phyloP scores from a whole-genome alignment of 768 basidiomycete species.

The Tulasnella sp. region DNA sequence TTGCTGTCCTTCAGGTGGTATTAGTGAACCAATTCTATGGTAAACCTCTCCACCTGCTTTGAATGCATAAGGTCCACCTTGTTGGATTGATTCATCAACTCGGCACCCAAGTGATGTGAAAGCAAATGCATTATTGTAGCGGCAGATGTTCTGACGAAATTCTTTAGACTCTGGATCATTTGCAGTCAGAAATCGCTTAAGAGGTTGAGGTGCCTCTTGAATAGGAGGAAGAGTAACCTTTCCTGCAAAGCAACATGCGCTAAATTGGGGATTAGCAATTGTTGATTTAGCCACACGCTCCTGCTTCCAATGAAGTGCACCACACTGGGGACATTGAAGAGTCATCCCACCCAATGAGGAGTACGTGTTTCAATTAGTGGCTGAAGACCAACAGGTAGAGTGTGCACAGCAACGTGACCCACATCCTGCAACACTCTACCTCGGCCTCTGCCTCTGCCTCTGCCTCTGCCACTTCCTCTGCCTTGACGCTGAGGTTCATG shows the following conservation, averaged over 20 bases:
- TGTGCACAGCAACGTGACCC: too few species aligned
- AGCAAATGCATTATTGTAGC: slow-evolving; percentile 33
- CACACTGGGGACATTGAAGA: slow-evolving; percentile 1
- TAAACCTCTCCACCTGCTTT: slow-evolving; percentile 28
- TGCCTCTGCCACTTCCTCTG: too few species aligned
- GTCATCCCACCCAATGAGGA: slow-evolving; percentile 2
- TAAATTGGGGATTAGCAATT: slow-evolving; percentile 19
- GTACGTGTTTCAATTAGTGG: too few species aligned
- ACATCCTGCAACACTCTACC: too few species aligned
- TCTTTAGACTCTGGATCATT: slow-evolving; percentile 16
- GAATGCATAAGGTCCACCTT: slow-evolving; percentile 27
- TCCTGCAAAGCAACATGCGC: slow-evolving; percentile 24
- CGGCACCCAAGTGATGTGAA: slow-evolving; percentile 30
- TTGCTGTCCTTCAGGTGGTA: slow-evolving; percentile 17
- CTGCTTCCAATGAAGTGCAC: slow-evolving; percentile 5
- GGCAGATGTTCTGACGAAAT: slow-evolving; percentile 28
- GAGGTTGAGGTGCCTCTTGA: slow-evolving; percentile 17
- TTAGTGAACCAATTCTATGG: slow-evolving; percentile 28
- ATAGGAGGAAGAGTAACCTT: slow-evolving; percentile 21
- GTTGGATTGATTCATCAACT: slow-evolving; percentile 24
- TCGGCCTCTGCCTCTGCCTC: too few species aligned
- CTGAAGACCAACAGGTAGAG: too few species aligned
- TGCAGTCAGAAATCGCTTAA: slow-evolving; percentile 16
- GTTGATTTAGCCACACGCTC: slow-evolving; percentile 6
- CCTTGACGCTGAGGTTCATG: too few species aligned